phyloP scores from a whole-genome alignment of 1,284 basidiomycete species.

The Schizophyllum commune region DNA sequence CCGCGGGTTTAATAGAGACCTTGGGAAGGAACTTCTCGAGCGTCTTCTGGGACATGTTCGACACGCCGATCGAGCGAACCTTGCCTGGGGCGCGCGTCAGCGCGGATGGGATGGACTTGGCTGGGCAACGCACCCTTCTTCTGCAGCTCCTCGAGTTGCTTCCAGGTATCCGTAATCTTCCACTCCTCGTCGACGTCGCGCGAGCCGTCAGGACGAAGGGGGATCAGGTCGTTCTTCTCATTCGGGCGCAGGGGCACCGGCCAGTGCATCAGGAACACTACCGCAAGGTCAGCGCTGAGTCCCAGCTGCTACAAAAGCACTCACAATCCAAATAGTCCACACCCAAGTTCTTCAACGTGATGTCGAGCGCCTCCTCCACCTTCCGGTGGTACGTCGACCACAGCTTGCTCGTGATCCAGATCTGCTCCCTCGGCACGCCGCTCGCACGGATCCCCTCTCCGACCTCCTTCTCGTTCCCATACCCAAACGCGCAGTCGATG shows the following conservation, averaged over 20 bases:
- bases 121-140: constrained; percentile 42
- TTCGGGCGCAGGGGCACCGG: constrained; percentile 70
- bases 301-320: constrained; percentile 16
- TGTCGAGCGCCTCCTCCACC: constrained; percentile 67
- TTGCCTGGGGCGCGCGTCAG: constrained; percentile 39
- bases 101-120: background rate
- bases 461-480: constrained; percentile 79
- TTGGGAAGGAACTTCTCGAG: constrained; percentile 53
- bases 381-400: constrained; percentile 70
- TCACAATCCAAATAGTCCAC: constrained; percentile 72
- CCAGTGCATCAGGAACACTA: constrained; percentile 80
- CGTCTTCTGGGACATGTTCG: constrained; percentile 62
- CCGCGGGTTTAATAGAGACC: constrained; percentile 47
- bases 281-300: constrained; percentile 1
- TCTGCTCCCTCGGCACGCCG: constrained; percentile 71
- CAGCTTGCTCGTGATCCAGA: constrained; percentile 72
- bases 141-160: constrained; percentile 70
- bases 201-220: constrained; percentile 57
- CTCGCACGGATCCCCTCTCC: constrained; percentile 75
- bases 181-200: constrained; percentile 63
- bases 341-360: constrained; percentile 66
- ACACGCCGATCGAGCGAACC: constrained; percentile 67
- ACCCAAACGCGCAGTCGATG: constrained; percentile 73
- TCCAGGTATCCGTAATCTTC: constrained; percentile 72
- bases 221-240: constrained; percentile 67